Conservation (phyloP, 2,329 filamentous ascomycete species). For the Lachnellula subtilissima region DNA sequence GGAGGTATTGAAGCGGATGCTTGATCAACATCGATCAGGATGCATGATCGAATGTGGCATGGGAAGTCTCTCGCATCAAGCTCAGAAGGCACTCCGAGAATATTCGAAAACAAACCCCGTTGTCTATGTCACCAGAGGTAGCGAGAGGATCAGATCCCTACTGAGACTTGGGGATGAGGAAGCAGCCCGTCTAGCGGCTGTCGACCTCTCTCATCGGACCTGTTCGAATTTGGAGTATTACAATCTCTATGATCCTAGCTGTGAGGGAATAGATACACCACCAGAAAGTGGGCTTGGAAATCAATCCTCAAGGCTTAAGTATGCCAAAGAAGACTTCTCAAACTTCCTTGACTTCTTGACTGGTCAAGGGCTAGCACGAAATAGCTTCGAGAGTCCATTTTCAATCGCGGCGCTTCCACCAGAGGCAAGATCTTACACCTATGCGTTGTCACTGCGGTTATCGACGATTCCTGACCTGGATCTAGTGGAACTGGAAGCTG, state of each 20-base stretch:
- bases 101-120: slow-evolving; percentile 64
- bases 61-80: slow-evolving; percentile 43
- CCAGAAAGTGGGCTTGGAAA: slow-evolving; percentile 40
- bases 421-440: slow-evolving; percentile 59
- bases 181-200: slow-evolving; percentile 38
- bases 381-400: slow-evolving; percentile 55
- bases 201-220: slow-evolving; percentile 40
- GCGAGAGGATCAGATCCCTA: slow-evolving; percentile 53
- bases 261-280: slow-evolving; percentile 34
- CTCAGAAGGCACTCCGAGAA: slow-evolving; percentile 52
- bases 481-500: slow-evolving; percentile 50
- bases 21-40: slow-evolving; percentile 53
- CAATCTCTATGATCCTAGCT: slow-evolving; percentile 41
- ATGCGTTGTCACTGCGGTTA: slow-evolving; percentile 58
- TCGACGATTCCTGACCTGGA: slow-evolving; percentile 51
- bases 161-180: slow-evolving; percentile 41
- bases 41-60: slow-evolving; percentile 67
- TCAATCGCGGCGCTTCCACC: slow-evolving; percentile 54
- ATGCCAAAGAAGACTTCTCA: slow-evolving; percentile 56
- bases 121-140: slow-evolving; percentile 64
- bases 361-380: slow-evolving; percentile 46
- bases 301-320: slow-evolving; percentile 44
- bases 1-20: slow-evolving; percentile 54
- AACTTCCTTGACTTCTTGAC: slow-evolving; percentile 55
- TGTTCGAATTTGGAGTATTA: slow-evolving; percentile 66